Base-by-base conservation (phyloP, 2,329 filamentous ascomycete genomes). In the Achaetomium macrosporum region DNA sequence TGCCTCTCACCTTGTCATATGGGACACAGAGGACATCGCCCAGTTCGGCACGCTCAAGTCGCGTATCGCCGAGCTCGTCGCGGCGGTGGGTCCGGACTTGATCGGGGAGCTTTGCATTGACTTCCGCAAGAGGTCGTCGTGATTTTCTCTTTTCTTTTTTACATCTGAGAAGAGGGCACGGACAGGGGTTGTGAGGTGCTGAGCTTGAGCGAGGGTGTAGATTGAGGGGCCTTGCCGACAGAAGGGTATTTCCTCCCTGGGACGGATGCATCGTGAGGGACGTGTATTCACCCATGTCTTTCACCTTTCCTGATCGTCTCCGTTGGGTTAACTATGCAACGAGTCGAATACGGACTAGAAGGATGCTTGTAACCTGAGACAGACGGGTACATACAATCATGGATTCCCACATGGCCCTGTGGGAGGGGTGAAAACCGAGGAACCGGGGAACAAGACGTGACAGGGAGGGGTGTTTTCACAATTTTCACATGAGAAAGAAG, bases 61-160 rank as follows among this genome's bases (percentile, higher is more conserved):
- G 0, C 73, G 76, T 35, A 76, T 90, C 53, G 85, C 82, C 1
- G 85, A 90, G 62, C 65, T 90, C 47, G 78, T 83, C 3, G 84
- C 85, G 3, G 79, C 80, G 11, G 67, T 89, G 42, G 87, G 87
- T 0, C 72, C 77, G 1, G 79, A 84, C 41, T 65, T 85, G 45
- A 73, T 81, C 42, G 69, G 68, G 17, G 70, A 76, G 47, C 70
- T 87, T 16, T 79, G 83, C 40, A 67, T 90, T 13, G 78, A 85
- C 61, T 77, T 86, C 36, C 59, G 65, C 10, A 58, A 56, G 40
- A 36, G 41, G 37, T 20, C 19, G 33, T 13, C 29, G 10, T 47
- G 20, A 12, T 20, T 16, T 12, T 6, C 4, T 11, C 7, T 13
- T 13, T 19, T 15, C 7, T 9, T 12, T 15, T 19, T 15, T 1